These are phyloP conservation scores for Hortaea werneckii DNA, from an alignment of 2,329 filamentous ascomycete species.

Conservation along the genomic window DNA sequence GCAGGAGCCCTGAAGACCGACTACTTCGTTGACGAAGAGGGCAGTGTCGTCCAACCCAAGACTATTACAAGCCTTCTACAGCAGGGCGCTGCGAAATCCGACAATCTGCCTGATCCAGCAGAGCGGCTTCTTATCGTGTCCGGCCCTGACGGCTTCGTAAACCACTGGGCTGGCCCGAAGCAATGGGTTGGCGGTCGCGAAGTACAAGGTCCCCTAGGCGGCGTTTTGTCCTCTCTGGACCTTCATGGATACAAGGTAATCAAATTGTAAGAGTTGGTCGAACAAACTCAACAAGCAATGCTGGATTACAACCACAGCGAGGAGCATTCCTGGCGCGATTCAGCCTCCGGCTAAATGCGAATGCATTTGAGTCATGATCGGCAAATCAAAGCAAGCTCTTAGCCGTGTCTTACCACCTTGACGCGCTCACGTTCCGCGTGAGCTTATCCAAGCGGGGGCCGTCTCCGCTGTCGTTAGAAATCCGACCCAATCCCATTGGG, in stretches of 20 bases:
- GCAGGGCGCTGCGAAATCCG: not conserved
- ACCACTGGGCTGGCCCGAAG: conserved; percentile 70
- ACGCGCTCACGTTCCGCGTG: too few relatives aligned
- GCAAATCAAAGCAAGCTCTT: too few relatives aligned
- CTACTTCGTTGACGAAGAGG: conserved; percentile 77
- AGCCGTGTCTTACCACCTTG: too few relatives aligned
- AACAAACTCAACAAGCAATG: too few relatives aligned
- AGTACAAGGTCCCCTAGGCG: conserved; percentile 63
- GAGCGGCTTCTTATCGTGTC: conserved; percentile 71
- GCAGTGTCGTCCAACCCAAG: conserved; percentile 46
- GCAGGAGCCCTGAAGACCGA: conserved; percentile 40
- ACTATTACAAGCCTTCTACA: conserved; percentile 25
- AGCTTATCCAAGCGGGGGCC: too few relatives aligned
- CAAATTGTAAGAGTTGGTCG: conserved; percentile 38
- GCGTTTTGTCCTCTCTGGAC: conserved; percentile 54
- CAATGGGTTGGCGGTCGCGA: conserved; percentile 62
- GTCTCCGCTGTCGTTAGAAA: too few relatives aligned
- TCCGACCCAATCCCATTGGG: too few relatives aligned
- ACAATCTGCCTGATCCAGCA: not conserved
- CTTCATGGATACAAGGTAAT: conserved; percentile 47
- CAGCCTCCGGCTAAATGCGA: too few relatives aligned
- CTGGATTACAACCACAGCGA: too few relatives aligned
- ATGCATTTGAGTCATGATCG: too few relatives aligned
- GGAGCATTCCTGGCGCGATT: too few relatives aligned
- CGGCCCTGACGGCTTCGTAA: conserved; percentile 82